Base-by-base conservation (phyloP, 2,329 filamentous ascomycete species). In the Massarina eburnea region DNA sequence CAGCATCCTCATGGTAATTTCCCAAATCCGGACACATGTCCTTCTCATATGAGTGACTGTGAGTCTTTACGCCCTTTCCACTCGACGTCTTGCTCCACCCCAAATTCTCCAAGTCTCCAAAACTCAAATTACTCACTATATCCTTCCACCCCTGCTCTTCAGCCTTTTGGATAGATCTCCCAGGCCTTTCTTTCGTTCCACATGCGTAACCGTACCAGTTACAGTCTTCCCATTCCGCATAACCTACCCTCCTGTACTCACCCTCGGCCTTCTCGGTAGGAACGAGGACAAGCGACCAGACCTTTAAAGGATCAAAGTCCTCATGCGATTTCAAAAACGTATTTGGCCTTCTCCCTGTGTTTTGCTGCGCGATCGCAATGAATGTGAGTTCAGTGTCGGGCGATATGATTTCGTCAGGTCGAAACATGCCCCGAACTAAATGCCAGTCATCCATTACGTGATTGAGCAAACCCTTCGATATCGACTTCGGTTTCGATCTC, bases 201-300 rank as follows among this genome's bases (percentile, higher is more conserved):
- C 57, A 60, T 10, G 39, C 19, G 21, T 55, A 58, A 4, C 57
- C 58, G 43, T 57, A 59, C 58, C 57, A 61, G 1, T 48, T 45
- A 30, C 57, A 61, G 10, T 54, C 47, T 1, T 55, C 49, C 58
- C 58, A 59, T 3, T 49, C 42, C 1, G 45, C 53, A 15, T 58
- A 53, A 1, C 58, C 57, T 3, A 61, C 52, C 2, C 58, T 49
- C 12, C 51, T 41, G 33, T 57, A 61, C 17, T 53, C 46, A 1
- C 40, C 39, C 10, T 48, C 32, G 1, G 33, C 27, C 9, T 24
- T 41, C 8, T 44, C 47, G 3, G 43, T 52, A 3, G 49, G 48
- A 8, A 51, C 42, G 3, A 58, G 49, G 9, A 37, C 55, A 15
- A 58, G 30, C 2, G 35, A 29, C 22, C 47, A 46, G 1, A 58